These are phyloP conservation scores for Setaria italica DNA, from an alignment of 202 grass and related monocot genomes.

Conservation along the genomic window DNA sequence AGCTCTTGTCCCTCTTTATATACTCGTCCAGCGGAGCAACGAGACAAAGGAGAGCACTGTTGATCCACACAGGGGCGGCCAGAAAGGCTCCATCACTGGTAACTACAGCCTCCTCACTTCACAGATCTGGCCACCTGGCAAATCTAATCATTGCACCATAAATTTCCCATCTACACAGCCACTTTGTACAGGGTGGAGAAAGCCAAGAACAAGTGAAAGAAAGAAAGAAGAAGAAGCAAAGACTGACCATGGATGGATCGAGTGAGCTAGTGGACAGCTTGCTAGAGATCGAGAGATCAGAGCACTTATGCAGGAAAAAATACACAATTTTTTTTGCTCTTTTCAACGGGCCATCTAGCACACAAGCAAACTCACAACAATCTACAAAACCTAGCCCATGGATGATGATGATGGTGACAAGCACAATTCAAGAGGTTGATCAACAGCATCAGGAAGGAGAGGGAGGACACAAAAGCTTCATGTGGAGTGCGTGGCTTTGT, in stretches of 20 bases:
- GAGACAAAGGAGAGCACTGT: conserved; percentile 50
- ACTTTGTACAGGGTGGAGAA: conserved; percentile 66
- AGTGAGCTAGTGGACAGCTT: conserved; percentile 17
- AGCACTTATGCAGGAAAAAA: conserved; percentile 31
- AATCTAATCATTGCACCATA: conserved; percentile 66
- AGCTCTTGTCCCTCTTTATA: conserved; percentile 46
- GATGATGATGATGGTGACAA: conserved; percentile 7
- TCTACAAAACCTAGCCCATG: conserved; percentile 52
- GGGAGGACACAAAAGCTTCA: conserved; percentile 11
- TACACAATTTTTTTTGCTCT: conserved; percentile 45
- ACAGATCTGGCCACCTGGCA: conserved; percentile 62
- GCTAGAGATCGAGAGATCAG: conserved; percentile 27
- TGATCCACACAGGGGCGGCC: conserved; percentile 42
- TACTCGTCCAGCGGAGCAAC: conserved; percentile 56
- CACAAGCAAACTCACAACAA: conserved; percentile 42
- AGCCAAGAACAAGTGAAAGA: conserved; percentile 29
- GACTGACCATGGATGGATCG: conserved; percentile 39
- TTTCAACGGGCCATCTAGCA: conserved; percentile 43
- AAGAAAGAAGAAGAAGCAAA: neutral
- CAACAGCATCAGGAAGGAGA: conserved; percentile 39
- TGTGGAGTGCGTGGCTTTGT: conserved; percentile 2
- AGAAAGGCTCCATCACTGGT: conserved; percentile 42
- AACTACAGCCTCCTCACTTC: conserved; percentile 36
- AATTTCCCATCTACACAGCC: conserved; percentile 61
- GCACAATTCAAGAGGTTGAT: conserved; percentile 45